Percentiles rank a stretch among this genome's conserved stretches.
phyloP scores from a whole-genome alignment of 2,329 filamentous ascomycete species.

The Monilinia laxa region DNA sequence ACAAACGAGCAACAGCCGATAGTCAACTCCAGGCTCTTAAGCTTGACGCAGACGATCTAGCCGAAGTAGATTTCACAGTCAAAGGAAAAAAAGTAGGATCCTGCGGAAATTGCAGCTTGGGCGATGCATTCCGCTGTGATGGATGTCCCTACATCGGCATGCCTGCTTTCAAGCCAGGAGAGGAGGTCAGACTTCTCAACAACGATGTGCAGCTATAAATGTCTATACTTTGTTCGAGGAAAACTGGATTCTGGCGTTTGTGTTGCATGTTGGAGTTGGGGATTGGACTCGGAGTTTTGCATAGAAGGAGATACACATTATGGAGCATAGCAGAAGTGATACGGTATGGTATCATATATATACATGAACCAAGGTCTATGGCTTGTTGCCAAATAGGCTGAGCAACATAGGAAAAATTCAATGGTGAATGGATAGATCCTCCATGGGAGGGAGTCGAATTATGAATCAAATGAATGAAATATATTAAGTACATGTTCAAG shows the following conservation, averaged over 20 bases:
- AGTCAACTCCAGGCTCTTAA: slow-evolving; percentile 64
- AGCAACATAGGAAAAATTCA: slow-evolving; percentile 2
- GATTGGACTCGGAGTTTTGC: slow-evolving; percentile 16
- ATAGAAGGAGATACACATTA: slow-evolving; percentile 9
- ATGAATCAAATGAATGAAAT: slow-evolving; percentile 7
- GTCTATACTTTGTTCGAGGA: background rate
- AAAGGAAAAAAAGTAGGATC: slow-evolving; percentile 95
- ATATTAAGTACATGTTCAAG: background rate
- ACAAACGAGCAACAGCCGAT: slow-evolving; percentile 64
- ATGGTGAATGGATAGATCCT: background rate
- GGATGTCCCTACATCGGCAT: slow-evolving; percentile 83
- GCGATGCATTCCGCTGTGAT: slow-evolving; percentile 81
- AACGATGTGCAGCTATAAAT: slow-evolving; percentile 76
- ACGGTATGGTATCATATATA: slow-evolving; percentile 4
- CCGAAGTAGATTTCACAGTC: slow-evolving; percentile 95
- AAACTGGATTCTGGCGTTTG: slow-evolving; percentile 4
- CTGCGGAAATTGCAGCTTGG: slow-evolving; percentile 90
- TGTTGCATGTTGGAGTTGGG: slow-evolving; percentile 2
- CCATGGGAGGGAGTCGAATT: background rate
- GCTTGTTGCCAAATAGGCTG: background rate
- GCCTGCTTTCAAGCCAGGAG: slow-evolving; percentile 93
- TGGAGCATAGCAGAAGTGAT: slow-evolving; percentile 1
- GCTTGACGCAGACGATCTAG: slow-evolving; percentile 74
- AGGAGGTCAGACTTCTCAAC: slow-evolving; percentile 86
- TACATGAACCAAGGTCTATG: slow-evolving; percentile 1